A percentile compares a stretch with the other conserved stretches of the same genome.
These are phyloP conservation scores for Yamadazyma mexicana DNA, from an alignment of 1,139 yeast species.

Conservation along the genomic window DNA sequence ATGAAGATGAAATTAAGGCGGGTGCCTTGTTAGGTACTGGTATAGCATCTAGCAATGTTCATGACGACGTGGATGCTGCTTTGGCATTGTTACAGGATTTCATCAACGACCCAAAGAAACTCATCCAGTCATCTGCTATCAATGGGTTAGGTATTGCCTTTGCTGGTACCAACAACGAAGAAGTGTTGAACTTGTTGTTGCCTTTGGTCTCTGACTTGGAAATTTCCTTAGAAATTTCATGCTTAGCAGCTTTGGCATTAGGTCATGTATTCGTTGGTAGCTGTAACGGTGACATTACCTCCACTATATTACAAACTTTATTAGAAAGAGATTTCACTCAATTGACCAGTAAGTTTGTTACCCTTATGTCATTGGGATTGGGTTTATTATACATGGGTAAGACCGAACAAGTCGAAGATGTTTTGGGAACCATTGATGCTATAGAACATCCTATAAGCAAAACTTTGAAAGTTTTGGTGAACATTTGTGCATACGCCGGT, in stretches of 20 bases:
- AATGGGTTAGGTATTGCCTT: conserved; percentile 92
- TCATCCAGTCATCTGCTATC: conserved; percentile 77
- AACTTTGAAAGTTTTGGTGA: conserved; percentile 85
- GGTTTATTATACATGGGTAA: conserved; percentile 93
- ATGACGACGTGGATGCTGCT: conserved; percentile 95
- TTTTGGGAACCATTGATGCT: conserved; percentile 90
- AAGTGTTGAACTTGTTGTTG: conserved; percentile 69
- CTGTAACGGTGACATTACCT: conserved; percentile 90
- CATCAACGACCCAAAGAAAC: conserved; percentile 49
- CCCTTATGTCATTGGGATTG: conserved; percentile 88
- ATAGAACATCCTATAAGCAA: conserved; percentile 93
- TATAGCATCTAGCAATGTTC: conserved; percentile 89
- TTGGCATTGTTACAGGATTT: conserved; percentile 82
- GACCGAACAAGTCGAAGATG: conserved; percentile 93
- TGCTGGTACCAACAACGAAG: conserved; percentile 91
- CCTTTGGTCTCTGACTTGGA: conserved; percentile 88
- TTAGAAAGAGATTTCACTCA: conserved; percentile 81
- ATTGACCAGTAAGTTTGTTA: conserved; percentile 80
- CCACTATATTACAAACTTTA: conserved; percentile 84
- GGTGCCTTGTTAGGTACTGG: conserved; percentile 98
- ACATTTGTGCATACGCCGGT: conserved; percentile 94
- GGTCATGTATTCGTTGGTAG: conserved; percentile 97
- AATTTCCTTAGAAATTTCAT: conserved; percentile 72
- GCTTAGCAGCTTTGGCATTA: conserved; percentile 86
- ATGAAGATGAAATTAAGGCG: conserved; percentile 86